Percentiles rank a stretch among this genome's conserved stretches.
phyloP scores from a whole-genome alignment of 345 rosid species.

The Syzygium aqueum region DNA sequence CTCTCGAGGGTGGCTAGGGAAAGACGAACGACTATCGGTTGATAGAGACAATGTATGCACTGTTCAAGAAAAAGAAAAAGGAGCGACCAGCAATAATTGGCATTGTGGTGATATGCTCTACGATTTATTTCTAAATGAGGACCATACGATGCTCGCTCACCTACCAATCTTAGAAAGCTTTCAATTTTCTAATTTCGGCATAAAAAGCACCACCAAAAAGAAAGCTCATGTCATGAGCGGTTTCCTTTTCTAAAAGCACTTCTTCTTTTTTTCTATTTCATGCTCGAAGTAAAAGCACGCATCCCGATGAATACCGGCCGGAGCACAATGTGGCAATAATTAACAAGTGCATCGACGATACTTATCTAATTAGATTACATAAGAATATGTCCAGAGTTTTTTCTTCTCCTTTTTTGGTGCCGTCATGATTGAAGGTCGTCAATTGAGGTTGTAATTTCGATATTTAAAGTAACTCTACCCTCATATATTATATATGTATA shows the following conservation, averaged over 20 bases:
- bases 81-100: neutral
- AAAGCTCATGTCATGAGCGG: neutral
- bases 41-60: neutral
- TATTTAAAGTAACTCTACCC: neutral
- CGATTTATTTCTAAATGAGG: neutral
- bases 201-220: neutral
- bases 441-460: neutral
- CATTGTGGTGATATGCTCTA: neutral
- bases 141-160: neutral
- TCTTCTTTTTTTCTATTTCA: neutral
- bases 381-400: neutral
- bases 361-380: neutral
- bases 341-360: neutral
- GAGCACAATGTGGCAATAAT: neutral
- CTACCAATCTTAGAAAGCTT: neutral
- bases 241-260: neutral
- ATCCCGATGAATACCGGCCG: neutral
- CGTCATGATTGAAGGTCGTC: accelerated
- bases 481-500: neutral
- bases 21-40: neutral
- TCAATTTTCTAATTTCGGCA: neutral
- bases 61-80: neutral
- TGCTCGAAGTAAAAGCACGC: neutral
- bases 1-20: neutral
- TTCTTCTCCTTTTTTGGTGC: neutral